Evolutionary conservation across 768 basidiomycete genomes (phyloP).

Genomic region (Pisolithus albus): DNA sequence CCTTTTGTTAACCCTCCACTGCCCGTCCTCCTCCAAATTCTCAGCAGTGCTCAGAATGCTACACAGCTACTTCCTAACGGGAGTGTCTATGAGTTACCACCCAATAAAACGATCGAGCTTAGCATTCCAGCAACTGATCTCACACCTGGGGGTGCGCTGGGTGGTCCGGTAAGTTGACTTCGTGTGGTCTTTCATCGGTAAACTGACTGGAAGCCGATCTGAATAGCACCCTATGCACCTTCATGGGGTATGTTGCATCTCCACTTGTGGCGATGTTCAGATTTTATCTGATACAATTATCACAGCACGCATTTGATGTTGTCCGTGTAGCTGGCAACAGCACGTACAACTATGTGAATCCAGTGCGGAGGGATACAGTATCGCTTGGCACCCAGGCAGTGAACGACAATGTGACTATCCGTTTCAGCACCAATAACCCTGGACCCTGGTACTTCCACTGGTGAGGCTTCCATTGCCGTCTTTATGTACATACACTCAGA

Average conservation of each 20-base stretch:
- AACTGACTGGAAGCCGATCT: constrained; percentile 1
- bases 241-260: constrained; percentile 33
- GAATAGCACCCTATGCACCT: constrained; percentile 35
- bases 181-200: neutral
- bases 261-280: neutral
- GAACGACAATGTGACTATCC: constrained; percentile 40
- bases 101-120: constrained; percentile 33
- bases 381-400: constrained; percentile 18
- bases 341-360: constrained; percentile 41
- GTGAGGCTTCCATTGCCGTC: no score
- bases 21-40: constrained; percentile 38
- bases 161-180: constrained; percentile 6
- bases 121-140: neutral
- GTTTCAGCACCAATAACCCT: constrained; percentile 61
- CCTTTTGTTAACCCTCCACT: constrained; percentile 14
- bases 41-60: constrained; percentile 29
- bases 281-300: neutral
- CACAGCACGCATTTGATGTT: constrained; percentile 36
- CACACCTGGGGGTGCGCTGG: neutral
- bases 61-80: constrained; percentile 32
- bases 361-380: constrained; percentile 47
- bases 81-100: constrained; percentile 33
- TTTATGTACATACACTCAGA: neutral
- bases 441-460: constrained; percentile 20
- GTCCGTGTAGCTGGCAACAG: constrained; percentile 33